Conservation (phyloP, 257 asterid genomes). For the Lithospermum erythrorhizon region DNA sequence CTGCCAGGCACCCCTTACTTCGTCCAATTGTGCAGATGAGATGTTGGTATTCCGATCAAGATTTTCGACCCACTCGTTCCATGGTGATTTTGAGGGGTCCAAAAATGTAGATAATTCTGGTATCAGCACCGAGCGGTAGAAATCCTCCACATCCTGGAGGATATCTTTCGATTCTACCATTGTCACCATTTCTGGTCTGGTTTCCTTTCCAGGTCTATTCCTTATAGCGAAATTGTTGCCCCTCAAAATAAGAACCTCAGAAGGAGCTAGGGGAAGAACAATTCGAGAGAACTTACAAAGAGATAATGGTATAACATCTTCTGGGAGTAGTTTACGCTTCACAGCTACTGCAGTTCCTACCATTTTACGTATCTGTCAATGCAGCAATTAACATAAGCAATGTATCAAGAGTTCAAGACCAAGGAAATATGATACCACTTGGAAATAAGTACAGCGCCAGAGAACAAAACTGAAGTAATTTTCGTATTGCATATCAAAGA, state of each 20-base stretch:
- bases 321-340: slow-evolving; percentile 65
- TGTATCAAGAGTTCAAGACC: slow-evolving; percentile 5
- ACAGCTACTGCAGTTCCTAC: slow-evolving; percentile 83
- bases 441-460: slow-evolving; percentile 2
- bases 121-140: slow-evolving; percentile 53
- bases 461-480: neutral
- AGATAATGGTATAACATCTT: slow-evolving; percentile 51
- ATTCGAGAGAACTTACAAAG: slow-evolving; percentile 74
- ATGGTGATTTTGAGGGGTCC: slow-evolving; percentile 56
- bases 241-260: slow-evolving; percentile 72
- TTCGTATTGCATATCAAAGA: neutral
- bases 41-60: slow-evolving; percentile 65
- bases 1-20: slow-evolving; percentile 61
- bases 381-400: slow-evolving; percentile 16
- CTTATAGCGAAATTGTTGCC: slow-evolving; percentile 65
- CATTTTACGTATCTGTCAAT: slow-evolving; percentile 82
- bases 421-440: neutral
- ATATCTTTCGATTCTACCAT: slow-evolving; percentile 72
- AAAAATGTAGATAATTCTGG: slow-evolving; percentile 53
- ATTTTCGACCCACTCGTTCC: slow-evolving; percentile 66
- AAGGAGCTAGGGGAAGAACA: slow-evolving; percentile 78
- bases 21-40: slow-evolving; percentile 52
- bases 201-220: slow-evolving; percentile 53
- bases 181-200: slow-evolving; percentile 74
- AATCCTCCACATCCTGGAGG: slow-evolving; percentile 45